A percentile compares a stretch with the other conserved stretches of the same genome.
Conservation (phyloP, 306 rosid species). For the Fragaria iinumae region DNA sequence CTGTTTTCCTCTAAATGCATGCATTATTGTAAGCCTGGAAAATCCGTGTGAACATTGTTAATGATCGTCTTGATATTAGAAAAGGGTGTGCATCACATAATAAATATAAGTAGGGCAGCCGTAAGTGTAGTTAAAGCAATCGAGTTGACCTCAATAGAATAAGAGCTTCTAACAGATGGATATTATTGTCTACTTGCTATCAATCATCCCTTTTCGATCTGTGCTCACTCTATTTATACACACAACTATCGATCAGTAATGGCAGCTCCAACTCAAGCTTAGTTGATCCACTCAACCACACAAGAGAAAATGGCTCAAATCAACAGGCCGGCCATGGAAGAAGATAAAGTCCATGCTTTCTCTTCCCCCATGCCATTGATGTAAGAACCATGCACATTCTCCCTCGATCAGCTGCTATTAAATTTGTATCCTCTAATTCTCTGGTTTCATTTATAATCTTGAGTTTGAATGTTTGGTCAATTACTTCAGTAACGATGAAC, state of each 20-base stretch:
- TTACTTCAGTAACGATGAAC: neutral
- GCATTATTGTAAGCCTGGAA: neutral
- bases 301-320: neutral
- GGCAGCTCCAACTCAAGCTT: neutral
- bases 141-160: neutral
- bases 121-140: slow-evolving; percentile 12
- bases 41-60: neutral
- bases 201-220: neutral
- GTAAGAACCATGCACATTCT: slow-evolving; percentile 1
- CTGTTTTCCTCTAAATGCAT: neutral
- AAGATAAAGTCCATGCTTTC: slow-evolving; percentile 13
- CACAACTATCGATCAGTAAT: neutral
- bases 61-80: neutral
- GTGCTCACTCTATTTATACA: neutral
- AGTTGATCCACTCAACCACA: neutral
- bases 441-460: neutral
- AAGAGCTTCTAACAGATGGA: neutral
- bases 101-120: slow-evolving; percentile 21
- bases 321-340: neutral
- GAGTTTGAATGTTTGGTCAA: neutral
- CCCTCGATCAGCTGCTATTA: neutral
- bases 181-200: neutral
- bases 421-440: neutral
- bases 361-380: neutral
- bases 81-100: neutral